Conservation (phyloP, 768 basidiomycete species). For the Rhizopogon rudus region DNA sequence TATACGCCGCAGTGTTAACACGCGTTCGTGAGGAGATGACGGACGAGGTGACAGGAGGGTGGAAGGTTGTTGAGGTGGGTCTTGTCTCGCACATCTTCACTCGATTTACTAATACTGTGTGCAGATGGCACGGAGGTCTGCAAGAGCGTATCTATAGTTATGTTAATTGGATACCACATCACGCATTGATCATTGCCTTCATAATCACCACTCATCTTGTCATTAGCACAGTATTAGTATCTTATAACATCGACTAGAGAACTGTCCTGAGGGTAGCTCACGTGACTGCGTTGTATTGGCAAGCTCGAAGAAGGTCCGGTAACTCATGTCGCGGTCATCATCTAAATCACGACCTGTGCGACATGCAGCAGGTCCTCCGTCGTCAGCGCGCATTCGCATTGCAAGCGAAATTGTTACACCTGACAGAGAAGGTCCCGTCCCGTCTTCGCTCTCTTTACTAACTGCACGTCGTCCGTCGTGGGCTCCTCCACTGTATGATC, state of each 20-base stretch:
- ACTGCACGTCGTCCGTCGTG: slow-evolving; percentile 29
- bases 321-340: slow-evolving; percentile 22
- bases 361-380: background rate
- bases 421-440: slow-evolving; percentile 20
- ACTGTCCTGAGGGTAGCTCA: background rate
- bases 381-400: slow-evolving; percentile 19
- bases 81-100: background rate
- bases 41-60: slow-evolving; percentile 93
- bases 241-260: slow-evolving; percentile 24
- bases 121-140: slow-evolving; percentile 48
- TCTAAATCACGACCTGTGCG: slow-evolving; percentile 14
- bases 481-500: slow-evolving; percentile 25
- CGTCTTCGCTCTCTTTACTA: slow-evolving; percentile 25
- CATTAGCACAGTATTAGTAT: slow-evolving; percentile 15
- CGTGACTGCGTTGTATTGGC: background rate
- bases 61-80: slow-evolving; percentile 94
- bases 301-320: background rate
- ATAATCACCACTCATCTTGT: slow-evolving; percentile 26
- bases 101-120: background rate
- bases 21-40: slow-evolving; percentile 82
- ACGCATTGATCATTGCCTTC: slow-evolving; percentile 10
- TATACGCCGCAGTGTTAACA: slow-evolving; percentile 89
- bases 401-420: slow-evolving; percentile 9
- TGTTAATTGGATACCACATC: slow-evolving; percentile 6
- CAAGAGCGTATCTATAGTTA: slow-evolving; percentile 42